Base-by-base conservation (phyloP, 2,329 filamentous ascomycete genomes). In the Colletotrichum lentis region DNA sequence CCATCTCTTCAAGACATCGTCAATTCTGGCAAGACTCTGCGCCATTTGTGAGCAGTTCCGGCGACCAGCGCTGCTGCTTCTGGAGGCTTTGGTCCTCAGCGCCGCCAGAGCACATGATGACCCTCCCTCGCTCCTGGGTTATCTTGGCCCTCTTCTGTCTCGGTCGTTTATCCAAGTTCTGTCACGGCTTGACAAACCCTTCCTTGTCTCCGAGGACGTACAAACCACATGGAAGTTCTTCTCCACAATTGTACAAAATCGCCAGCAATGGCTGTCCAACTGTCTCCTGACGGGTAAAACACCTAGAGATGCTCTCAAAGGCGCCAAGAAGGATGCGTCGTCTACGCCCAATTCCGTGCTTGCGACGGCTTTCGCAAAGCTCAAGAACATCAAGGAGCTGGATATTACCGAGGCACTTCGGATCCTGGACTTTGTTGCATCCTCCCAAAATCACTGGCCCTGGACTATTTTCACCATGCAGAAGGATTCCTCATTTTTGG, bases 251-350 rank as follows among this genome's bases (percentile, higher is more conserved):
- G 87, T 99, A 69, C 91, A 91, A 72, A 94, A 93, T 76, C 90
- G 93, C 70, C 96, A 99, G 76, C 94, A 97, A 75, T 98, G 95
- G 92, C 92, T 99, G 82, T 93, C 95, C 0, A 93, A 97, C 70
- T 97, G 94, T 75, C 84, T 99, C 10, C 87, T 98, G 46, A 97
- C 94, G 7, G 96, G 94, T 24, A 91, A 90, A 74, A 93, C 93
- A 0, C 94, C 95, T 4, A 88, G 92, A 70, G 89, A 96, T 72
- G 87, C 91, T 5, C 81, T 93, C 74, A 88, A 88, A 71, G 81
- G 81, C 50, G 84, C 83, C 54, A 79, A 82, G 54, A 85, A 85
- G 72, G 81, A 85, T 35, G 80, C 84, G 16, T 81, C 84, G 60
- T 74, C 83, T 20, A 79, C 82, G 5, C 74, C 82, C 0, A 81